Percentiles rank a stretch among this genome's conserved stretches.
phyloP scores from a whole-genome alignment of 495 filamentous ascomycete genomes.

The Pyrenula aspistea region DNA sequence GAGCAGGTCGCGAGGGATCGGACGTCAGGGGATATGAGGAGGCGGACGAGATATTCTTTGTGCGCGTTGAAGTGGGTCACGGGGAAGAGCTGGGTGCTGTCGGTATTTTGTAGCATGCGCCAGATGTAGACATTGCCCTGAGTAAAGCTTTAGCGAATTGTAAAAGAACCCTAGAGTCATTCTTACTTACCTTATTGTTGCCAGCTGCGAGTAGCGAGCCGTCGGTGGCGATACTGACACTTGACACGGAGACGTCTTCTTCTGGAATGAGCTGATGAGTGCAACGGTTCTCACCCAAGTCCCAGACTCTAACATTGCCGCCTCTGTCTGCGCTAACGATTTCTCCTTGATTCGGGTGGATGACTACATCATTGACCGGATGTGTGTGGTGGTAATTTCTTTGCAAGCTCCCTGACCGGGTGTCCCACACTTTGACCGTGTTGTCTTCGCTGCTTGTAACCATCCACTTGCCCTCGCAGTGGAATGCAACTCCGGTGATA shows the following conservation, averaged over 20 bases:
- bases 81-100: slow-evolving; percentile 79
- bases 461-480: slow-evolving; percentile 99
- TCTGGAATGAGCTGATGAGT: slow-evolving; percentile 93
- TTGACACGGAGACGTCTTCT: slow-evolving; percentile 83
- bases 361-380: slow-evolving; percentile 85
- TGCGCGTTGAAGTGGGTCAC: slow-evolving; percentile 89
- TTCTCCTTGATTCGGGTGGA: slow-evolving; percentile 96
- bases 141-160: neutral
- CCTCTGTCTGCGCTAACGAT: slow-evolving; percentile 90
- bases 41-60: slow-evolving; percentile 85
- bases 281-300: slow-evolving; percentile 92
- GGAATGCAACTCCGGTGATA: slow-evolving; percentile 91
- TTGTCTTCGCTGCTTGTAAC: slow-evolving; percentile 97
- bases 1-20: slow-evolving; percentile 95
- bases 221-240: slow-evolving; percentile 92
- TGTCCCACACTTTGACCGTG: slow-evolving; percentile 98
- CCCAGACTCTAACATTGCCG: slow-evolving; percentile 92
- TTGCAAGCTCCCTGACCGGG: slow-evolving; percentile 73
- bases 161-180: slow-evolving; percentile 1
- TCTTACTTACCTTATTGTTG: slow-evolving; percentile 63
- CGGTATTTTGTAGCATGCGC: slow-evolving; percentile 73
- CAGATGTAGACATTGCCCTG: slow-evolving; percentile 96
- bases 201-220: slow-evolving; percentile 90
- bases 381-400: slow-evolving; percentile 81
- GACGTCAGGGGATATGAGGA: slow-evolving; percentile 92